A percentile compares a stretch with the other conserved stretches of the same genome.
These are phyloP conservation scores for Ceraceosorus guamensis DNA, from an alignment of 1,284 basidiomycete species.

Conservation along the genomic window DNA sequence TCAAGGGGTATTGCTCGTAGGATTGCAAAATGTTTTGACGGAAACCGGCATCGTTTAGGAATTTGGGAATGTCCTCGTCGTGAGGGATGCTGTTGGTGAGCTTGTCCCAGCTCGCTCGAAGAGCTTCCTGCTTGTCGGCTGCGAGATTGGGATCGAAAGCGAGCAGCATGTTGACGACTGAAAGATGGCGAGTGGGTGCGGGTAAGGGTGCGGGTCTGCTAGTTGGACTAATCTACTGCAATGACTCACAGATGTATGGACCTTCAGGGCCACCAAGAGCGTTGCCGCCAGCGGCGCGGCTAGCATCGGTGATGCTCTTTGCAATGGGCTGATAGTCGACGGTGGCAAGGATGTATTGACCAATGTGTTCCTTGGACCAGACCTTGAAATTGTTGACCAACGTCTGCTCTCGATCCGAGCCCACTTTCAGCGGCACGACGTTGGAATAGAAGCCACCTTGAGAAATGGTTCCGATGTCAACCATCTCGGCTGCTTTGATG, in stretches of 20 bases:
- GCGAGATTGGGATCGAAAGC: background rate
- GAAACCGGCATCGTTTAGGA: conserved; percentile 25
- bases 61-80: conserved; percentile 17
- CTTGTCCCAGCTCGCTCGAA: background rate
- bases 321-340: conserved; percentile 12
- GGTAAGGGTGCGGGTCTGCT: no score
- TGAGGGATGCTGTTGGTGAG: conserved; percentile 10
- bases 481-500: background rate
- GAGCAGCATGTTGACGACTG: conserved; percentile 11
- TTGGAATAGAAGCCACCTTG: background rate
- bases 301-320: background rate
- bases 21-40: conserved; percentile 15
- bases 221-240: no score
- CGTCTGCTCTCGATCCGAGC: background rate
- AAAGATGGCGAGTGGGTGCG: no score
- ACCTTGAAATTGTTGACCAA: background rate
- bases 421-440: background rate
- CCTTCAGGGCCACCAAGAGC: conserved; percentile 11
- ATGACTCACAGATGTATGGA: conserved; percentile 11
- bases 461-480: background rate
- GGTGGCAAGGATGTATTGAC: conserved; percentile 5
- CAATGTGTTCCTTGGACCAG: background rate
- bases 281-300: conserved; percentile 16
- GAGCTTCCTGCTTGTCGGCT: background rate
- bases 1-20: conserved; percentile 16